A percentile compares a stretch with the other conserved stretches of the same genome.
These are phyloP conservation scores for Diophrys appendiculata DNA, from an alignment of 73 alveolate species.

Conservation along the genomic window DNA sequence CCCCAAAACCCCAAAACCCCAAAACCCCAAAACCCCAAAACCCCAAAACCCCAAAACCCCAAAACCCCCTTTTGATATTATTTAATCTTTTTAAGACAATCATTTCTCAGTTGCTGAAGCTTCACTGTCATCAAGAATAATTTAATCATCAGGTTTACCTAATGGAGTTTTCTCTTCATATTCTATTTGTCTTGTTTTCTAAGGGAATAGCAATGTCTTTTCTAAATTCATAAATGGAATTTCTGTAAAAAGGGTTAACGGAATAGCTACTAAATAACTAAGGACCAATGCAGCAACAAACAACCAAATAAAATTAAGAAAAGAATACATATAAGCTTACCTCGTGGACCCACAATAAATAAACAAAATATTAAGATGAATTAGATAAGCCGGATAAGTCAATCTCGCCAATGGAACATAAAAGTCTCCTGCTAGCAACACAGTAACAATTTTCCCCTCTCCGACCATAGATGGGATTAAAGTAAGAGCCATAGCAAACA, in stretches of 20 bases:
- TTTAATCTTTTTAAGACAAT: no score
- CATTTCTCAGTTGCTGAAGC: no score
- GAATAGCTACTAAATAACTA: constrained; percentile 36
- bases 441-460: neutral
- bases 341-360: neutral
- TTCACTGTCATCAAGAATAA: no score
- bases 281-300: constrained; percentile 4
- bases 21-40: no score
- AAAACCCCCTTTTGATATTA: no score
- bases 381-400: constrained; percentile 40
- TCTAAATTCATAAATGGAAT: constrained; percentile 44
- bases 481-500: constrained; percentile 8
- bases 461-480: constrained; percentile 39
- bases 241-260: constrained; percentile 33
- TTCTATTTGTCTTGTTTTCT: no score
- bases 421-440: constrained; percentile 11
- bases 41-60: no score
- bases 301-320: neutral
- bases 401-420: constrained; percentile 49
- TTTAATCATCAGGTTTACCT: no score
- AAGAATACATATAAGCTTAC: neutral
- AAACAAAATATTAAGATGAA: constrained; percentile 20
- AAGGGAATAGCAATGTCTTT: constrained; percentile 25
- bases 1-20: no score
- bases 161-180: no score